phyloP scores from a whole-genome alignment of 345 rosid genomes.

The Iberis pinnata region DNA sequence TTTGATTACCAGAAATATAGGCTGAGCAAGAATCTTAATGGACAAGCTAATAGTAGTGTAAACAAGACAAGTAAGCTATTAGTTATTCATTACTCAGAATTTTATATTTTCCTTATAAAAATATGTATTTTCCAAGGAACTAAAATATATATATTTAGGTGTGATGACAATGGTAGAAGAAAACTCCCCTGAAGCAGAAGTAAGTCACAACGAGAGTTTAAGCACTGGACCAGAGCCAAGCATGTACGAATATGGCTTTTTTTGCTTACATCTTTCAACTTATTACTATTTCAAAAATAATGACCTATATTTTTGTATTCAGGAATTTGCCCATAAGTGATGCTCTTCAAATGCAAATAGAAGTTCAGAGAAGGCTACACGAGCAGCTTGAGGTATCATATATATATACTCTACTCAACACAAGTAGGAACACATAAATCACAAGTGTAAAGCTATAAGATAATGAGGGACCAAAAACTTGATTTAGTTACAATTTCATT shows the following conservation, averaged over 20 bases:
- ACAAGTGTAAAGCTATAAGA: no score
- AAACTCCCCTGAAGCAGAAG: conserved; percentile 49
- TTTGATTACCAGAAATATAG: conserved; percentile 69
- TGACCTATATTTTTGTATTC: conserved; percentile 15
- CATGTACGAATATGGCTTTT: conserved; percentile 42
- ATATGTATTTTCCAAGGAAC: not conserved
- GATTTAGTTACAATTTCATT: no score
- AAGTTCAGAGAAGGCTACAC: conserved; percentile 82
- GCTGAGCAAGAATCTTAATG: conserved; percentile 81
- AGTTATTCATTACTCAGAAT: not conserved
- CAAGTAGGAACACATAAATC: no score
- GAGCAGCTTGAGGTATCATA: conserved; percentile 83
- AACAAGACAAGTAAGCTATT: conserved; percentile 48
- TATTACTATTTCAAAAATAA: not conserved
- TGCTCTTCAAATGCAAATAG: conserved; percentile 85
- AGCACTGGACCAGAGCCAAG: conserved; percentile 60
- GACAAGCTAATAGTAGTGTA: conserved; percentile 56
- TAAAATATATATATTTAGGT: conserved; percentile 34
- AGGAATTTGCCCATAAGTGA: conserved; percentile 66
- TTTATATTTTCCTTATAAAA: no score
- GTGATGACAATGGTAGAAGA: conserved; percentile 41
- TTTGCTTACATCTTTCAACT: not conserved
- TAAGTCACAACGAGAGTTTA: conserved; percentile 43
- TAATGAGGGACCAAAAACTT: no score
- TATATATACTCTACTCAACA: no score